Evolutionary conservation across 352 stramenopile species (phyloP).

Genomic region (Pelagophyceae sp.): DNA sequence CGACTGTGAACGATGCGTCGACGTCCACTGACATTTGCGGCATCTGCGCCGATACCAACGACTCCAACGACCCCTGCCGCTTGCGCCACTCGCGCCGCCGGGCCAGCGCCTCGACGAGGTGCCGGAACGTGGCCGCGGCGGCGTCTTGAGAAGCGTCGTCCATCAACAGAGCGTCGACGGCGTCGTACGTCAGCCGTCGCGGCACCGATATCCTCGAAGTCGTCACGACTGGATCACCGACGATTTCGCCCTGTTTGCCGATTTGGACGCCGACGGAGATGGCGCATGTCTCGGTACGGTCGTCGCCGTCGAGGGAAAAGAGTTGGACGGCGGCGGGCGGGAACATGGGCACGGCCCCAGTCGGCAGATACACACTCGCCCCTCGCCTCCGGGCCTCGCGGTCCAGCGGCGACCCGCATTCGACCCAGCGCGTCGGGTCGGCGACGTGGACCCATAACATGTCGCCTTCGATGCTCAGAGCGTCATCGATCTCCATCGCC

Average conservation of each 20-base stretch:
- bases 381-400: slow-evolving; percentile 18
- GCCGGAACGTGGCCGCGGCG: not conserved
- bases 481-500: slow-evolving; percentile 16
- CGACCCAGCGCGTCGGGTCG: slow-evolving; percentile 23
- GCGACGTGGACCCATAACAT: slow-evolving; percentile 22
- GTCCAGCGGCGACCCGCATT: slow-evolving; percentile 21
- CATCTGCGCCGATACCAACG: not conserved
- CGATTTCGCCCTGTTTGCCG: slow-evolving; percentile 22
- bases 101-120: no score
- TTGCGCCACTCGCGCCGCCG: not conserved
- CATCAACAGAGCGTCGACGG: slow-evolving; percentile 21
- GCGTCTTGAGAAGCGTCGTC: not conserved
- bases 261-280: slow-evolving; percentile 21
- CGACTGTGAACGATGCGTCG: not conserved
- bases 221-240: not conserved
- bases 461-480: slow-evolving; percentile 10
- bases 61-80: not conserved
- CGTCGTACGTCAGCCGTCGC: slow-evolving; percentile 25
- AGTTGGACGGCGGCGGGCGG: slow-evolving; percentile 18
- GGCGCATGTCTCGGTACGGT: slow-evolving; percentile 4
- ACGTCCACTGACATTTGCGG: not conserved
- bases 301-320: slow-evolving; percentile 16
- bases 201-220: slow-evolving; percentile 20
- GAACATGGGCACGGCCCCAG: slow-evolving; percentile 25
- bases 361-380: slow-evolving; percentile 22